phyloP scores from a whole-genome alignment of 495 filamentous ascomycete genomes.

The Echria macrotheca region DNA sequence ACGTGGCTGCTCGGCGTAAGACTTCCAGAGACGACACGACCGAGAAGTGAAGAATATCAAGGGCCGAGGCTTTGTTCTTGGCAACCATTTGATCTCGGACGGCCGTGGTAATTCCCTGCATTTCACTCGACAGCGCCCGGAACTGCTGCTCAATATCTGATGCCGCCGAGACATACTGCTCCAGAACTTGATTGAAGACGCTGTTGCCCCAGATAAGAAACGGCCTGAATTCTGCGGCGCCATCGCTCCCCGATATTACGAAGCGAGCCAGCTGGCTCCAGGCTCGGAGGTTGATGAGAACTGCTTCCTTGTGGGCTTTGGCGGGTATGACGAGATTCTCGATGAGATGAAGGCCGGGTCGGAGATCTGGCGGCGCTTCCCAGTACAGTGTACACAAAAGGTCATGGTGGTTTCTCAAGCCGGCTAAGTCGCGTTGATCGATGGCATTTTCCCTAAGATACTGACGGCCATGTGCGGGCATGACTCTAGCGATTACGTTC shows the following conservation, averaged over 20 bases:
- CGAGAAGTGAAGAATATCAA: constrained; percentile 39
- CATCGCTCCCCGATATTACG: constrained; percentile 57
- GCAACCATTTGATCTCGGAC: constrained; percentile 37
- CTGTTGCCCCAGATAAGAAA: constrained; percentile 67
- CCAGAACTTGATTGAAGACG: constrained; percentile 42
- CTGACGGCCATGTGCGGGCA: constrained; percentile 83
- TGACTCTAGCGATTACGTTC: constrained; percentile 69
- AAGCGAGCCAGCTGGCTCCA: constrained; percentile 78
- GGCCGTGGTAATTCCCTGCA: constrained; percentile 31
- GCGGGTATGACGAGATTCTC: constrained; percentile 72
- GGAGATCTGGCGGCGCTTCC: constrained; percentile 64
- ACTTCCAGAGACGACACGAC: constrained; percentile 38
- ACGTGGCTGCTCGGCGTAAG: constrained; percentile 28
- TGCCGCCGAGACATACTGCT: constrained; percentile 45
- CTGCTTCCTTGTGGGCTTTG: constrained; percentile 79
- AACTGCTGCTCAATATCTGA: constrained; percentile 46
- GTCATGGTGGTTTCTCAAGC: constrained; percentile 89
- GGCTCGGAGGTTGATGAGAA: constrained; percentile 71
- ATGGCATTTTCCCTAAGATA: constrained; percentile 79
- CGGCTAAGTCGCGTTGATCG: constrained; percentile 69
- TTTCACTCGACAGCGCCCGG: constrained; percentile 32
- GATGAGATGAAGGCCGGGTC: constrained; percentile 66
- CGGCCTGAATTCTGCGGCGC: constrained; percentile 45
- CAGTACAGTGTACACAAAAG: constrained; percentile 85
- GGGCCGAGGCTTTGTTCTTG: constrained; percentile 39